Percentiles rank a stretch among this genome's conserved stretches.
phyloP scores from a whole-genome alignment of 2,329 filamentous ascomycete genomes.

The Fusarium torulosum region DNA sequence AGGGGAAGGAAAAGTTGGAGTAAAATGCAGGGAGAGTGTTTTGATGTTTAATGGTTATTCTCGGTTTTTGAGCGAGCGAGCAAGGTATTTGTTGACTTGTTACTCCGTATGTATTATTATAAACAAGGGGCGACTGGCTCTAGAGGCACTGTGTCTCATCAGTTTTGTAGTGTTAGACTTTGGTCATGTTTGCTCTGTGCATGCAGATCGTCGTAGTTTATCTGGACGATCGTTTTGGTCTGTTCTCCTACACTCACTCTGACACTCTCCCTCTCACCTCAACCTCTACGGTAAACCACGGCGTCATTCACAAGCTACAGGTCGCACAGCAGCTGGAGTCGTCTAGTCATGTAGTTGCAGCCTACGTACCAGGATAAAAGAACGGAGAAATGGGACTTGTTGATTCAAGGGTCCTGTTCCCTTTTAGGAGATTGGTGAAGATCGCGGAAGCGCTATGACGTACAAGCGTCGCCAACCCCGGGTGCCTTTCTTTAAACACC shows the following conservation, averaged over 20 bases:
- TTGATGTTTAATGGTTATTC: constrained; percentile 14
- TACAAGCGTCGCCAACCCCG: constrained; percentile 4
- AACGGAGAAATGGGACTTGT: constrained; percentile 28
- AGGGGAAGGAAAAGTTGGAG: constrained; percentile 24
- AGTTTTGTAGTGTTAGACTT: neutral
- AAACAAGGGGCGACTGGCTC: neutral
- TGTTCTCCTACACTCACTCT: neutral
- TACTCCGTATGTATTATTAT: neutral
- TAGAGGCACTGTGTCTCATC: neutral
- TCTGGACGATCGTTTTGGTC: neutral
- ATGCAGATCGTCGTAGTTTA: neutral
- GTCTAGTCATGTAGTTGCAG: constrained; percentile 22
- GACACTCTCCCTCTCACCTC: neutral
- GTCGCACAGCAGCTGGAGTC: neutral
- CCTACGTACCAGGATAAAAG: constrained; percentile 24
- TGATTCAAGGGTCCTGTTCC: constrained; percentile 25
- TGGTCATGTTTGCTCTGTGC: neutral
- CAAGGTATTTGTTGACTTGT: neutral
- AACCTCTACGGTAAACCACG: constrained; percentile 4
- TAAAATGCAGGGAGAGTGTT: constrained; percentile 7
- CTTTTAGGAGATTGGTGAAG: constrained; percentile 23
- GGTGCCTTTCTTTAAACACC: neutral
- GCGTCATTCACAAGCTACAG: constrained; percentile 15
- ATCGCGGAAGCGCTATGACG: constrained; percentile 27
- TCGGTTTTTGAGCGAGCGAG: constrained; percentile 13